Percentiles rank a stretch among this genome's conserved stretches.
These are phyloP conservation scores for Proliferodiscus dingleyae DNA, from an alignment of 2,329 filamentous ascomycete genomes.

Conservation along the genomic window DNA sequence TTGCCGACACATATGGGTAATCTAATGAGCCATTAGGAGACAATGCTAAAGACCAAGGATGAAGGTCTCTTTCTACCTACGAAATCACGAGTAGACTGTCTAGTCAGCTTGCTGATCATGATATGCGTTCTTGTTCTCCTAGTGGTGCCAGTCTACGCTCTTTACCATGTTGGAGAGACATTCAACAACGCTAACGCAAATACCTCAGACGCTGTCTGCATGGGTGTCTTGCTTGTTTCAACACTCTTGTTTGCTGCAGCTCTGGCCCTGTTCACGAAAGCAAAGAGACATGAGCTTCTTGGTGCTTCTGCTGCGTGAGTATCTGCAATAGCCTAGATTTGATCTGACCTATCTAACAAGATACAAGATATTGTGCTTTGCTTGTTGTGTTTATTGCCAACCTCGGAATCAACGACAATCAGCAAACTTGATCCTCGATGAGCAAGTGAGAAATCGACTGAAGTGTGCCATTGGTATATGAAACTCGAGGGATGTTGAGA, in stretches of 20 bases:
- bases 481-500: too few relatives aligned
- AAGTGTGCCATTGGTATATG: too few relatives aligned
- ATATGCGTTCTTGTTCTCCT: constrained; percentile 5
- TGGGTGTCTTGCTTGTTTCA: constrained; percentile 18
- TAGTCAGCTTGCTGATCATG: too few relatives aligned
- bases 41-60: too few relatives aligned
- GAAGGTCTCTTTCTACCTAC: too few relatives aligned
- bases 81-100: too few relatives aligned
- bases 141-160: constrained; percentile 15
- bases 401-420: too few relatives aligned
- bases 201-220: constrained; percentile 12
- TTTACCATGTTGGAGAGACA: constrained; percentile 10
- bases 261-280: constrained; percentile 20
- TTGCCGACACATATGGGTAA: too few relatives aligned
- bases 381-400: constrained; percentile 21
- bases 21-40: too few relatives aligned
- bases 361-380: constrained; percentile 22
- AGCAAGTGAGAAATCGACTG: too few relatives aligned
- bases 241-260: constrained; percentile 20
- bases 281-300: constrained; percentile 25
- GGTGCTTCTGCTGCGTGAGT: constrained; percentile 26
- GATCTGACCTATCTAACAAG: not conserved
- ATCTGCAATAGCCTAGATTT: not conserved
- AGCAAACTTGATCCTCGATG: too few relatives aligned
- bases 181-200: constrained; percentile 3